These are phyloP conservation scores for Colletotrichum sp. DNA, from an alignment of 2,329 filamentous ascomycete genomes.

Conservation along the genomic window DNA sequence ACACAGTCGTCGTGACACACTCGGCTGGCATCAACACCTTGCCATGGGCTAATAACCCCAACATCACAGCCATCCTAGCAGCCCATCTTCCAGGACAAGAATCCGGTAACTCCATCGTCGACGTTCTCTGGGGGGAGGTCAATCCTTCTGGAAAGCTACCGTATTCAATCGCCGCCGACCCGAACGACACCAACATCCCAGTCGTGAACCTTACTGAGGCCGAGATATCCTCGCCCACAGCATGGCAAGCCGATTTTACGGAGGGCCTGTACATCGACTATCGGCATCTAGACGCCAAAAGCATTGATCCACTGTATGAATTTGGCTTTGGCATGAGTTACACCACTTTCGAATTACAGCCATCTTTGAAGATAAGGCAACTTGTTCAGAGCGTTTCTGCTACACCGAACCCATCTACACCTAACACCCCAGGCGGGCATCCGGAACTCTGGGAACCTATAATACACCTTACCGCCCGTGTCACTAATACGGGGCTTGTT, in stretches of 20 bases:
- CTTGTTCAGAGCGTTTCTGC: constrained; percentile 34
- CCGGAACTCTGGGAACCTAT: constrained; percentile 52
- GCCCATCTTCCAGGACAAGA: constrained; percentile 78
- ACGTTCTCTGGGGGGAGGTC: constrained; percentile 70
- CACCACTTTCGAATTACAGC: constrained; percentile 60
- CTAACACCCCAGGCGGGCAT: constrained; percentile 46
- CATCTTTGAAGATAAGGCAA: constrained; percentile 48
- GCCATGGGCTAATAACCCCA: constrained; percentile 64
- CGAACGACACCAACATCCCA: constrained; percentile 47
- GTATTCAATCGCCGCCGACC: constrained; percentile 55
- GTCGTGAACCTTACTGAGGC: constrained; percentile 56
- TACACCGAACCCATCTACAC: constrained; percentile 39
- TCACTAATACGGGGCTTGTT: constrained; percentile 69
- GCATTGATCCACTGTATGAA: constrained; percentile 55
- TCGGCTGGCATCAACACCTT: constrained; percentile 61
- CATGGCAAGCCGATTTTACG: constrained; percentile 55
- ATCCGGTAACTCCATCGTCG: constrained; percentile 75
- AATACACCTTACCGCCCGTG: constrained; percentile 57
- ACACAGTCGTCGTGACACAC: constrained; percentile 69
- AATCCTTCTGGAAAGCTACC: constrained; percentile 52
- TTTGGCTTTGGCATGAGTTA: constrained; percentile 75
- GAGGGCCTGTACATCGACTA: constrained; percentile 62
- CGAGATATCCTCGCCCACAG: constrained; percentile 62
- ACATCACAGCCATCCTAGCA: constrained; percentile 79
- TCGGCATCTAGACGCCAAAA: constrained; percentile 53